Conservation (phyloP, 495 filamentous ascomycete genomes). For the Neurospora sp. region DNA sequence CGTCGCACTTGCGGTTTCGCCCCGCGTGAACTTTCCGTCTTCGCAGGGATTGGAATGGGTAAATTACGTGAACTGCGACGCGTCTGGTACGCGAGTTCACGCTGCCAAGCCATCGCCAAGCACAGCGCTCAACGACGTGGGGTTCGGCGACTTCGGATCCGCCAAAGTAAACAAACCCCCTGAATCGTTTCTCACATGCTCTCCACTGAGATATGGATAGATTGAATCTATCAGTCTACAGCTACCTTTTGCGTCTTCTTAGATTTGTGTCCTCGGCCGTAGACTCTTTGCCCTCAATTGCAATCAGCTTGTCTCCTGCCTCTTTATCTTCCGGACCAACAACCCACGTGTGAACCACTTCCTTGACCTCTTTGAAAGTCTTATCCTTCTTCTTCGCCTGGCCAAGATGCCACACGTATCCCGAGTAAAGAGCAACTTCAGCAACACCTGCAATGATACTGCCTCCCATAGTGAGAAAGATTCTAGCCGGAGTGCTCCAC, state of each 20-base stretch:
- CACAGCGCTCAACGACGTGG: not conserved
- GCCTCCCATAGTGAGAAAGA: conserved; percentile 61
- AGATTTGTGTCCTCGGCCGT: conserved; percentile 15
- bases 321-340: conserved; percentile 39
- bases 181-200: not conserved
- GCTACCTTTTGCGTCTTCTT: conserved; percentile 22
- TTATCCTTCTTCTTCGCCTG: conserved; percentile 59
- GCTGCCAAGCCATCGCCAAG: not conserved
- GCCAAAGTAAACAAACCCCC: not conserved
- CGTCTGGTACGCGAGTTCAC: not conserved
- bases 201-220: too few species aligned
- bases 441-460: conserved; percentile 68
- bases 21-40: not conserved
- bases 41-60: not conserved
- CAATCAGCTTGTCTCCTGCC: conserved; percentile 29
- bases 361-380: conserved; percentile 58
- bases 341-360: conserved; percentile 61
- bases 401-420: conserved; percentile 70
- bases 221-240: too few species aligned
- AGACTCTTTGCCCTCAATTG: conserved; percentile 4
- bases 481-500: conserved; percentile 58
- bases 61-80: not conserved
- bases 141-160: not conserved
- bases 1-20: not conserved
- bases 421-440: conserved; percentile 79